Base-by-base conservation (phyloP, 192 early-diverging fungal species). In the Rhizoclosmatium sp. region DNA sequence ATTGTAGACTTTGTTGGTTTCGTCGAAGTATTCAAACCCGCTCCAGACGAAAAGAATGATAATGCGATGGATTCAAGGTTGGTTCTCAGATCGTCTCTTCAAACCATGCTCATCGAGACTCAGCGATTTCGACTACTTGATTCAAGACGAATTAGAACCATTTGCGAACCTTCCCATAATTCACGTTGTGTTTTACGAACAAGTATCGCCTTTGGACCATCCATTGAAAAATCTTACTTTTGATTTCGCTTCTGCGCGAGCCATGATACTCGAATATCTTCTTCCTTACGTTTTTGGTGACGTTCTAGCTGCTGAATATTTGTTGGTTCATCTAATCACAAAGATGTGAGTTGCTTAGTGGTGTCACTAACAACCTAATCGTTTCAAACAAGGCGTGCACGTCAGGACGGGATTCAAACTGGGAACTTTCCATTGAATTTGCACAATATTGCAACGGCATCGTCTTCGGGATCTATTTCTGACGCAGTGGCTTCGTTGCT, bases 381-480 rank as follows among this genome's bases (percentile, higher is more conserved):
- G 0, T 40, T 9, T 40, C 23, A 0, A 31, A 40, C 40, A 44
- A 85, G 79, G 48, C 71, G 81, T 19, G 59, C 74, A 19, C 80
- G 83, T 7, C 12, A 64, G 10, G 78, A 82, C 23, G 76, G 61
- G 4, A 64, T 75, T 10, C 80, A 76, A 42, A 77, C 78, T 41
- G 83, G 83, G 14, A 76, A 71, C 80, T 42, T 84, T 2, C 83
- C 83, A 2, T 47, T 84, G 19, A 84, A 82, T 69, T 65, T 84
- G 44, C 47, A 42, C 61, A 81, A 81, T 47, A 23, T 78, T 41
- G 61, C 80, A 14, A 49, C 70, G 14, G n/a, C 71, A 9, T 49
- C 58, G 9, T 71, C 75, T 65, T 23, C 80, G 0, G 31, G 49
- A 4, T 40, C 21, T n/a, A 41, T 84, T 16, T 10, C 39, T 16